Conservation (phyloP, 129 eudicot genomes). For the Flaveria linearis region DNA sequence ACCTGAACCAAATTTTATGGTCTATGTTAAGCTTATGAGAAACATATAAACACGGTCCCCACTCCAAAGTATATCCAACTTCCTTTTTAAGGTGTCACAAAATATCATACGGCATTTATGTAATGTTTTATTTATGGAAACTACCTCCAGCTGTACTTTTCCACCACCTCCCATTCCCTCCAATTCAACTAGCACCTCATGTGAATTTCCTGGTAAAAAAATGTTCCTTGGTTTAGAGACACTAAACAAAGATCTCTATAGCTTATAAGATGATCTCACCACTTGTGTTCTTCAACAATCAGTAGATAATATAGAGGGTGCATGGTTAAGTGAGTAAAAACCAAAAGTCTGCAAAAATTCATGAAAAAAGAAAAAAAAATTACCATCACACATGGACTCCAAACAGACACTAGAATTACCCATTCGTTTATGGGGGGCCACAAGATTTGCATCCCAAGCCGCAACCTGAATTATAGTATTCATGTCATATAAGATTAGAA, state of each 20-base stretch:
- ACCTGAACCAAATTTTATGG: constrained; percentile 48
- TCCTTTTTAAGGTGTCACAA: neutral
- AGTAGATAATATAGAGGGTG: neutral
- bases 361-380: constrained; percentile 19
- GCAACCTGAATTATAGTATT: constrained; percentile 57
- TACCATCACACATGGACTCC: constrained; percentile 85
- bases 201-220: constrained; percentile 59
- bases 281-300: neutral
- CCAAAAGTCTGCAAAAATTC: constrained; percentile 10
- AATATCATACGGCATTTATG: neutral
- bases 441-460: constrained; percentile 99
- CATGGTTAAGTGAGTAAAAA: constrained; percentile 12
- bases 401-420: constrained; percentile 72
- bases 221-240: constrained; percentile 7
- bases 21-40: neutral
- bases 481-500: constrained; percentile 15
- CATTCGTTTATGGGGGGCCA: constrained; percentile 95
- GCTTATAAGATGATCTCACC: neutral
- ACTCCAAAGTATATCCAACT: neutral
- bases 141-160: constrained; percentile 87
- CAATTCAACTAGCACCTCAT: constrained; percentile 83
- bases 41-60: neutral
- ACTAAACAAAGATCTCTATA: neutral
- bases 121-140: constrained; percentile 19
- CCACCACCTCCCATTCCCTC: constrained; percentile 99